Percentiles rank a stretch among this genome's conserved stretches.
These are phyloP conservation scores for Yarrowia alimentaria DNA, from an alignment of 805 yeast species.

Conservation along the genomic window DNA sequence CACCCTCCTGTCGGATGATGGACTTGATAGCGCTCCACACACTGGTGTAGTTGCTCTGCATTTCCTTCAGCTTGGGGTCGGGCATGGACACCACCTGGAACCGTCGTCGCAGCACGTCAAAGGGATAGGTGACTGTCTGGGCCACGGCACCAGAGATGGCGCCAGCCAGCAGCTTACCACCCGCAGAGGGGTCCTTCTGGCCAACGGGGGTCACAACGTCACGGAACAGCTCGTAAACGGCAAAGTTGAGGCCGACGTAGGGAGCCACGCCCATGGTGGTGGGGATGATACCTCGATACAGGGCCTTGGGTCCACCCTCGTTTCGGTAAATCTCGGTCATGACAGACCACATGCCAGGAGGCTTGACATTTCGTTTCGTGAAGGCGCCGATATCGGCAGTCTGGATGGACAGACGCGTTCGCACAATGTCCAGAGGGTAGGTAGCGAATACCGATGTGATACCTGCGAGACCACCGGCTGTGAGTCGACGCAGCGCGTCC, in stretches of 20 bases:
- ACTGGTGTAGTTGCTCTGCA: conserved; percentile 50
- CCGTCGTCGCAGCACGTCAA: conserved; percentile 82
- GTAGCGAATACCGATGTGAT: conserved; percentile 75
- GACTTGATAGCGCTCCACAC: conserved; percentile 70
- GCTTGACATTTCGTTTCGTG: conserved; percentile 35
- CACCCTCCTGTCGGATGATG: conserved; percentile 73
- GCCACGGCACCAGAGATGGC: conserved; percentile 88
- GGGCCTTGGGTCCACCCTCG: conserved; percentile 80
- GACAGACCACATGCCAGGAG: conserved; percentile 71
- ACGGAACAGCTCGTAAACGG: conserved; percentile 79
- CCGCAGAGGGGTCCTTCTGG: conserved; percentile 42
- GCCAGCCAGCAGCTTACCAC: conserved; percentile 68
- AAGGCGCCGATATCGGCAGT: conserved; percentile 58
- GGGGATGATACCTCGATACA: conserved; percentile 86
- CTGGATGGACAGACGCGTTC: conserved; percentile 85
- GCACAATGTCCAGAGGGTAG: conserved; percentile 86
- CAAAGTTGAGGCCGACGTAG: conserved; percentile 88
- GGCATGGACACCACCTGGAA: conserved; percentile 85
- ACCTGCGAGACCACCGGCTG: conserved; percentile 83
- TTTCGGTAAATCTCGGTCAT: conserved; percentile 56
- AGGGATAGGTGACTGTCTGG: conserved; percentile 86
- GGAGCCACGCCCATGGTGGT: conserved; percentile 95
- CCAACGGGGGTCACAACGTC: conserved; percentile 49
- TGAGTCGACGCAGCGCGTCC: conserved; percentile 56
- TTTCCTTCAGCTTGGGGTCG: conserved; percentile 56